phyloP scores from a whole-genome alignment of 2,329 filamentous ascomycete genomes.

The Decorospora gaudefroyi region DNA sequence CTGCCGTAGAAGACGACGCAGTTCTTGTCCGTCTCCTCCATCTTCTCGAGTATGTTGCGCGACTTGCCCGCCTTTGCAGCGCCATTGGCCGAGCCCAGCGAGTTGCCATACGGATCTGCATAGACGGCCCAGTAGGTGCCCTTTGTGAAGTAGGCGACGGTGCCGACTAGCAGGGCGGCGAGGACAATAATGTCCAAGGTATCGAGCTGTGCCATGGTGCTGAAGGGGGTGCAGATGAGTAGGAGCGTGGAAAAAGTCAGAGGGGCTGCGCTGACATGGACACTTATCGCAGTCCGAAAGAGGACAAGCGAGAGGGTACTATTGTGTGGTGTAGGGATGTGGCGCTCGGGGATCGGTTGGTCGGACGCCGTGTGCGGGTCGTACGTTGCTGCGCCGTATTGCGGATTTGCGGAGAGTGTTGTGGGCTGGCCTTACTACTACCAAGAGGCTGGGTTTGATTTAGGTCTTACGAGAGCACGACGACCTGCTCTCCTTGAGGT shows the following conservation, averaged over 20 bases:
- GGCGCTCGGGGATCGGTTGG: slow-evolving; percentile 17
- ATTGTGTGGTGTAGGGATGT: slow-evolving; percentile 28
- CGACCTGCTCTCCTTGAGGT: too few species aligned
- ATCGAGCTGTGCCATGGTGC: slow-evolving; percentile 89
- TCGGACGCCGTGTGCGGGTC: too few species aligned
- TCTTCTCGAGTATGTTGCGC: slow-evolving; percentile 90
- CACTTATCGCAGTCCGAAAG: slow-evolving; percentile 32
- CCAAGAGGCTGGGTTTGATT: too few species aligned
- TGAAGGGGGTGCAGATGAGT: slow-evolving; percentile 20
- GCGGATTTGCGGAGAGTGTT: too few species aligned
- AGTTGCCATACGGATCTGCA: slow-evolving; percentile 85
- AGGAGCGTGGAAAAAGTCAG: slow-evolving; percentile 14
- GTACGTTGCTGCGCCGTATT: too few species aligned
- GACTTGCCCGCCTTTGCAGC: slow-evolving; percentile 79
- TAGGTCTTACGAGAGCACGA: too few species aligned
- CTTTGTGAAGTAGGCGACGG: slow-evolving; percentile 95
- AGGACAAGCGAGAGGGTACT: slow-evolving; percentile 34
- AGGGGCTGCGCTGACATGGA: slow-evolving; percentile 25
- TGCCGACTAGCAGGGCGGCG: slow-evolving; percentile 79
- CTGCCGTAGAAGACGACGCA: slow-evolving; percentile 98
- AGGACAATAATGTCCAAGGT: slow-evolving; percentile 95
- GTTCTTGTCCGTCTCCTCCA: slow-evolving; percentile 95
- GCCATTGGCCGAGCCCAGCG: slow-evolving; percentile 68
- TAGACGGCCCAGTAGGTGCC: slow-evolving; percentile 88
- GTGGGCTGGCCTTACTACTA: too few species aligned